Evolutionary conservation across 768 basidiomycete genomes (phyloP).

Genomic region (Hortiboletus flavorubellus): DNA sequence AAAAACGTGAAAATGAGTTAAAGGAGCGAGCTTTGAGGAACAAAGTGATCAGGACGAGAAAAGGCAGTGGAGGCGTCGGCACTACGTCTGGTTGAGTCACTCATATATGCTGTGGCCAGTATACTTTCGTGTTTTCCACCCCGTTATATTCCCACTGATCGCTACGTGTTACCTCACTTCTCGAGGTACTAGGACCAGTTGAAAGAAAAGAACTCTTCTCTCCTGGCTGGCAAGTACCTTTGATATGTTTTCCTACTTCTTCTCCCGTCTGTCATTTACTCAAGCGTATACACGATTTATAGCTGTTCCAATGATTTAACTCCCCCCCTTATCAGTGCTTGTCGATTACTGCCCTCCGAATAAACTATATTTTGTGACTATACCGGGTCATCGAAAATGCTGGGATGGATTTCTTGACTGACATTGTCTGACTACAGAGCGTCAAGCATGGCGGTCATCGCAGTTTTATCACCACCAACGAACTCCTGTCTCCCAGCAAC

Average conservation of each 20-base stretch:
- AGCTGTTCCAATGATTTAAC: slow-evolving; percentile 16
- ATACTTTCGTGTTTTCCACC: slow-evolving; percentile 17
- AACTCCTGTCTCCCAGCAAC: background rate
- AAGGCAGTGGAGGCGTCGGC: slow-evolving; percentile 36
- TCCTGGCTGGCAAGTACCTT: slow-evolving; percentile 19
- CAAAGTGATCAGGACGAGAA: slow-evolving; percentile 74
- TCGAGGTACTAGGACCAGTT: slow-evolving; percentile 25
- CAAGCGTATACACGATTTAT: slow-evolving; percentile 21
- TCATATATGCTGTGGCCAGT: slow-evolving; percentile 13
- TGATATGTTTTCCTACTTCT: slow-evolving; percentile 16
- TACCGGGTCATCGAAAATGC: background rate
- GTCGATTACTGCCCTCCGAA: slow-evolving; percentile 20
- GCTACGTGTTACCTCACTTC: slow-evolving; percentile 14
- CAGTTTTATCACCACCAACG: background rate
- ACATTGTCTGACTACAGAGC: background rate
- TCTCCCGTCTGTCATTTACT: slow-evolving; percentile 12
- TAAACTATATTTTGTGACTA: slow-evolving; percentile 16
- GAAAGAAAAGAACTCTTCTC: slow-evolving; percentile 16
- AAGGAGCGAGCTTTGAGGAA: slow-evolving; percentile 81
- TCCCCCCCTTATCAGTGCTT: slow-evolving; percentile 11
- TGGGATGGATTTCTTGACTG: background rate
- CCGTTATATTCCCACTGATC: slow-evolving; percentile 22
- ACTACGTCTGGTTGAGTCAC: slow-evolving; percentile 20
- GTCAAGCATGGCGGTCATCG: background rate
- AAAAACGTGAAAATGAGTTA: slow-evolving; percentile 70